Percentiles rank a stretch among this genome's conserved stretches.
Evolutionary conservation across 345 rosid species (phyloP).

Genomic region (Isatis tinctoria): DNA sequence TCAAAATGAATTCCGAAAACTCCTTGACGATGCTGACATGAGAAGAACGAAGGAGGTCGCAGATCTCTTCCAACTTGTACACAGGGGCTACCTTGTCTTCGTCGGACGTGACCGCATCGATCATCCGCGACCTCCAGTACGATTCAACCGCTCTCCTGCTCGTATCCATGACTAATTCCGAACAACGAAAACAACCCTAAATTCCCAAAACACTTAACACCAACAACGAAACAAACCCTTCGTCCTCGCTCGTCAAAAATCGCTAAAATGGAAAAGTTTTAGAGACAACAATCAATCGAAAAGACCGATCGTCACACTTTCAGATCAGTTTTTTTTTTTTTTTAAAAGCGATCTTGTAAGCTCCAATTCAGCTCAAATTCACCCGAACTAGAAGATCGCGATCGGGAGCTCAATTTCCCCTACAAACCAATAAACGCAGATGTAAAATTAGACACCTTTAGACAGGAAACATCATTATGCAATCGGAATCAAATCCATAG

Average conservation of each 20-base stretch:
- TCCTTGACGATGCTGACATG: constrained; percentile 85
- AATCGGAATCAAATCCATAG: not conserved
- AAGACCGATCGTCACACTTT: not conserved
- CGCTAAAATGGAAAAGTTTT: not conserved
- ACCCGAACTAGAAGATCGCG: not conserved
- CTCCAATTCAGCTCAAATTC: constrained; percentile 16
- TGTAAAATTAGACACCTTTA: not conserved
- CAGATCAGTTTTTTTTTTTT: no score
- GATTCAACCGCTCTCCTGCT: constrained; percentile 99
- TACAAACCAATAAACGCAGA: constrained; percentile 5
- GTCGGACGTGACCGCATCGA: constrained; percentile 83
- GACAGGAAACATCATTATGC: not conserved
- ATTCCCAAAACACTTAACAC: not conserved
- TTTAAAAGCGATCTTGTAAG: constrained; percentile 13
- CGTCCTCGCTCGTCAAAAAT: constrained; percentile 4
- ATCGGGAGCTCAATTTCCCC: constrained; percentile 14
- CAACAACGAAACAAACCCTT: not conserved
- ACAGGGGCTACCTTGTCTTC: constrained; percentile 97
- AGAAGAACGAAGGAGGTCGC: constrained; percentile 84
- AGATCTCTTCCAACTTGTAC: constrained; percentile 91
- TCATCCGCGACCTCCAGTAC: constrained; percentile 93
- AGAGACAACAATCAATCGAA: not conserved
- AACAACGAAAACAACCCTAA: not conserved
- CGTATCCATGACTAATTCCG: constrained; percentile 63
- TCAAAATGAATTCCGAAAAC: constrained; percentile 73